Base-by-base conservation (phyloP, 768 basidiomycete genomes). In the Saitozyma sp. region DNA sequence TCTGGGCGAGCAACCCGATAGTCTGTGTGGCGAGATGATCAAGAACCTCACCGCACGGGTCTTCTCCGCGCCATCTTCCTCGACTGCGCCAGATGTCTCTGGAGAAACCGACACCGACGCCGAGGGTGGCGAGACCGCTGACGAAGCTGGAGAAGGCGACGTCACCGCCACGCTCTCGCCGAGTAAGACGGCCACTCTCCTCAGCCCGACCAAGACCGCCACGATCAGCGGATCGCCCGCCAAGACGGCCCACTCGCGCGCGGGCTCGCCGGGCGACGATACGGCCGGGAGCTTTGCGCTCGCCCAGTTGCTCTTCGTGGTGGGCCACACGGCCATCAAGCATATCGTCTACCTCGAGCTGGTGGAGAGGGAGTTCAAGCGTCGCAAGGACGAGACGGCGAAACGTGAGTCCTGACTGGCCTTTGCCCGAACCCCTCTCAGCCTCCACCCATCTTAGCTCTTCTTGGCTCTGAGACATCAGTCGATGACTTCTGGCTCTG, bases 281-380 rank as follows among this genome's bases (percentile, higher is more conserved):
- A 54, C 54, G 0, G 90, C 89, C 0, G 90, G 93, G 59, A 87
- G 89, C 4, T 96, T 96, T 76, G 86, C 88, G 65, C 85, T 99
- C 38, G 90, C 89, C 67, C 94, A 98, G 76, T 84, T 99, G n/a
- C 81, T 98, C 37, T 98, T 98, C 75, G 85, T 92, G 45, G 92
- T 97, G 17, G 96, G 96, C 0, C 96, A 98, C 77, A 90, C 95
- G 38, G 92, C 95, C 10, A 91, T 98, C 81, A 98, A 97, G 79
- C 95, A 99, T 54, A 91, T 97, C 61, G 93, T 95, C 14, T 96
- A 91, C 73, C 85, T 99, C 17, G 96, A 99, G 77, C 83, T 96
- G 54, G 89, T 97, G 19, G 96, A 99, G 78, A 82, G 94, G 42
- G 95, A 99, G 75, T 90, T 91, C 86, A 99, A 99, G 81, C 83